Conservation (phyloP, 2,329 filamentous ascomycete species). For the Alternaria conjuncta region DNA sequence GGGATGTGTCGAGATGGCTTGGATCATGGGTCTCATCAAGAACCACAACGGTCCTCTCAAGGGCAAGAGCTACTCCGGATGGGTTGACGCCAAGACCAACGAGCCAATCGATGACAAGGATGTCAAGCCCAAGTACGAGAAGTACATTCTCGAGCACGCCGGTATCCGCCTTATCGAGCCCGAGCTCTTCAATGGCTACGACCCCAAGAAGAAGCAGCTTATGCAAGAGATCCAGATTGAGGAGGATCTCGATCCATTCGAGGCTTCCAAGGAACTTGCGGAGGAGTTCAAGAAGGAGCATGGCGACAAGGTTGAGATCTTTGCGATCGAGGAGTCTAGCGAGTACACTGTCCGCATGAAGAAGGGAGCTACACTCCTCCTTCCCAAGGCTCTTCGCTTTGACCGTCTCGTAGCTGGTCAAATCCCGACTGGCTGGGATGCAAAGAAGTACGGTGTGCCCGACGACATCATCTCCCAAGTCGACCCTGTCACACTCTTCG, state of each 20-base stretch:
- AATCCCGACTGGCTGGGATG: constrained; percentile 96
- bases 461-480: constrained; percentile 98
- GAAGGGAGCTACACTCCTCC: constrained; percentile 93
- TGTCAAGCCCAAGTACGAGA: constrained; percentile 96
- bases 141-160: constrained; percentile 92
- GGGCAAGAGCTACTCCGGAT: constrained; percentile 94
- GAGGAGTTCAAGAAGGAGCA: constrained; percentile 98
- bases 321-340: constrained; percentile 90
- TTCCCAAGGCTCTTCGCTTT: constrained; percentile 96
- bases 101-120: constrained; percentile 99
- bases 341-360: constrained; percentile 94
- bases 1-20: constrained; percentile 98
- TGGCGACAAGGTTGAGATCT: constrained; percentile 96
- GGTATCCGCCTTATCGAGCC: constrained; percentile 98
- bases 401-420: constrained; percentile 97
- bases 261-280: constrained; percentile 95
- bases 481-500: constrained; percentile 93
- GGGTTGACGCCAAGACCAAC: constrained; percentile 92
- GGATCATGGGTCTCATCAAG: constrained; percentile 99
- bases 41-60: constrained; percentile 97
- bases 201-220: constrained; percentile 98
- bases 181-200: constrained; percentile 94
- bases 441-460: constrained; percentile 92
- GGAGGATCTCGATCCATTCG: constrained; percentile 95
- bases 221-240: constrained; percentile 97